A percentile compares a stretch with the other conserved stretches of the same genome.
Evolutionary conservation across 2,329 filamentous ascomycete species (phyloP).

Genomic region (Diaporthe destruens): DNA sequence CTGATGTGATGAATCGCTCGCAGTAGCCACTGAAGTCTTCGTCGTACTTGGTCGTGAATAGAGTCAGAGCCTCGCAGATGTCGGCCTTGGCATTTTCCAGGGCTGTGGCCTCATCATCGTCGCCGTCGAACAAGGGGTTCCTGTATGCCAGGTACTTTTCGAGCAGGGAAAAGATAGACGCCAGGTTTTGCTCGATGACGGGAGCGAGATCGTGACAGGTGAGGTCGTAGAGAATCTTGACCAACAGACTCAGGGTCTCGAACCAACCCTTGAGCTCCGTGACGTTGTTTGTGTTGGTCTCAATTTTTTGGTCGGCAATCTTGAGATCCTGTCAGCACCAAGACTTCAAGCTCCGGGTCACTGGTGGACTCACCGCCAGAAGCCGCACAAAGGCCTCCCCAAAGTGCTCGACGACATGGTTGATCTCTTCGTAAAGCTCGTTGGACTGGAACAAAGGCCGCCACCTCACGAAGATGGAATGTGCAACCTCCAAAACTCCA

Average conservation of each 20-base stretch:
- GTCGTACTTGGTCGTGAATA: constrained; percentile 95
- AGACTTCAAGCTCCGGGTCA: too few species aligned
- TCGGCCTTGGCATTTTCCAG: constrained; percentile 91
- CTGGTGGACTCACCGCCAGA: constrained; percentile 69
- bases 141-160: constrained; percentile 95
- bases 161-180: constrained; percentile 80
- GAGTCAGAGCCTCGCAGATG: constrained; percentile 89
- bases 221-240: constrained; percentile 95
- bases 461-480: constrained; percentile 98
- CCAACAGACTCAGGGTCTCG: constrained; percentile 85
- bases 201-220: constrained; percentile 97
- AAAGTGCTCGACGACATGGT: constrained; percentile 91
- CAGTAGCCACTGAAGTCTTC: constrained; percentile 89
- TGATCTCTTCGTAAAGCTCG: constrained; percentile 93
- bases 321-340: constrained; percentile 47
- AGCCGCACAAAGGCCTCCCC: constrained; percentile 85
- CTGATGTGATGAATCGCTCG: constrained; percentile 86
- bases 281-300: constrained; percentile 81
- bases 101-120: constrained; percentile 91
- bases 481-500: constrained; percentile 95
- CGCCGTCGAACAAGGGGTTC: constrained; percentile 83
- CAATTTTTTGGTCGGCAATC: constrained; percentile 78
- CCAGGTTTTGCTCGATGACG: constrained; percentile 90
- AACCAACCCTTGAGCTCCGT: constrained; percentile 82
- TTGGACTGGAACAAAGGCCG: constrained; percentile 93